A percentile compares a stretch with the other conserved stretches of the same genome.
phyloP scores from a whole-genome alignment of 768 basidiomycete species.

The Podaxis rugospora region DNA sequence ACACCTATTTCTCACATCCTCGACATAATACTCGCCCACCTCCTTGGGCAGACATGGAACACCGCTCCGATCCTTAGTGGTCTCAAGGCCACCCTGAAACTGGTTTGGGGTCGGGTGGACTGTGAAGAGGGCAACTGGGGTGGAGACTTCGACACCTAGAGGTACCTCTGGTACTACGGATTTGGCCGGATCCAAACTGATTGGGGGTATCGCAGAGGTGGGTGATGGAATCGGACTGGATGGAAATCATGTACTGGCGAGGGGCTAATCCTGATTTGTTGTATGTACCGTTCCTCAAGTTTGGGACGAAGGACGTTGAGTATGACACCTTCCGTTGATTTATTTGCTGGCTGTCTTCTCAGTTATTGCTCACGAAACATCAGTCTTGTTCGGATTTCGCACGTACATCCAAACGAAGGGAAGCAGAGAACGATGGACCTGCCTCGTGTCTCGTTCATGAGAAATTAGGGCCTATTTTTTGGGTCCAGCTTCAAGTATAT shows the following conservation, averaged over 20 bases:
- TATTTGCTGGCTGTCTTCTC: background rate
- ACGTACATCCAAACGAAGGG: background rate
- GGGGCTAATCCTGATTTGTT: background rate
- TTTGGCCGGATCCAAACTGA: background rate
- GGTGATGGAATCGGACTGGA: background rate
- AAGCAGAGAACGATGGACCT: background rate
- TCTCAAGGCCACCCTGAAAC: slow-evolving; percentile 51
- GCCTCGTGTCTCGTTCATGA: background rate
- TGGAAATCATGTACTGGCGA: background rate
- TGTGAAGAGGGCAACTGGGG: background rate
- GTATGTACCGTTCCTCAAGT: background rate
- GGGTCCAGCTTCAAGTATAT: background rate
- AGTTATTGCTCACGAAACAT: background rate
- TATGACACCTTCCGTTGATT: background rate
- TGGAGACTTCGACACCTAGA: background rate
- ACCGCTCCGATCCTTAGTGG: slow-evolving; percentile 38
- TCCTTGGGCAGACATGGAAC: slow-evolving; percentile 41
- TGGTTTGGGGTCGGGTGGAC: slow-evolving; percentile 44
- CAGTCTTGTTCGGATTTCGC: background rate
- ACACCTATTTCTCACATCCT: slow-evolving; percentile 53
- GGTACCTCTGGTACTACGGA: background rate
- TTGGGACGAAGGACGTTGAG: too few species aligned
- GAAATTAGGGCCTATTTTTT: background rate
- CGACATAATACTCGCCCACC: slow-evolving; percentile 39
- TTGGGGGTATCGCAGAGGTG: background rate